Conservation (phyloP, 306 rosid species). For the Nissolia schottii region DNA sequence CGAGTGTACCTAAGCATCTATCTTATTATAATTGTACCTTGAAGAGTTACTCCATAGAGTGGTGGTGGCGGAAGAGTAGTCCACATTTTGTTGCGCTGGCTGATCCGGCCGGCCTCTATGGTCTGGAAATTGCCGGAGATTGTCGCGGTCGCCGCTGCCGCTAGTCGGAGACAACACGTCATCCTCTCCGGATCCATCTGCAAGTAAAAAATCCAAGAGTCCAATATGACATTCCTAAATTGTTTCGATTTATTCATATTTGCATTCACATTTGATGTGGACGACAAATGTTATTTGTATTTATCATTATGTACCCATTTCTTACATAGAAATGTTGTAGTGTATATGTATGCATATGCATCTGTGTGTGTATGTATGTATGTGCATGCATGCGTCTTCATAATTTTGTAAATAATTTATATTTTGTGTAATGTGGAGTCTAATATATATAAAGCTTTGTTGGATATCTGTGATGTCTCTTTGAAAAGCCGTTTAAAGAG, state of each 20-base stretch:
- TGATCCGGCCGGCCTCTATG: constrained; percentile 42
- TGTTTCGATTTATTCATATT: not conserved
- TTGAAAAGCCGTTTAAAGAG: not conserved
- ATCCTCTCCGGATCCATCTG: constrained; percentile 67
- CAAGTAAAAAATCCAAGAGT: constrained; percentile 27
- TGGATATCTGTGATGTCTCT: not conserved
- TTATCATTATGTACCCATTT: too few relatives aligned
- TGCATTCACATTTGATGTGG: too few relatives aligned
- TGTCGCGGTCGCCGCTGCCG: constrained; percentile 13
- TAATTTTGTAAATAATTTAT: not conserved
- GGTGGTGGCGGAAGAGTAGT: constrained; percentile 30
- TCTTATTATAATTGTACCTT: constrained; percentile 41
- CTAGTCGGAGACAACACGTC: constrained; percentile 41
- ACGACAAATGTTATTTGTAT: too few relatives aligned
- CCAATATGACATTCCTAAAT: not conserved
- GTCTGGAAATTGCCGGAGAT: constrained; percentile 28
- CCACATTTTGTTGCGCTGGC: constrained; percentile 40
- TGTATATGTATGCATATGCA: not conserved
- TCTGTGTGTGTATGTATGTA: not conserved
- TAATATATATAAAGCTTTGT: not conserved
- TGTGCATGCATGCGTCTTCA: not conserved
- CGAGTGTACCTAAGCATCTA: too few relatives aligned
- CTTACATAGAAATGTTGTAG: too few relatives aligned
- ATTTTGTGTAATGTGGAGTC: not conserved
- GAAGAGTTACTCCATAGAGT: constrained; percentile 68